Evolutionary conservation across 192 early-diverging fungal genomes (phyloP), one percentile per base, ranked within the genome.

Genomic region (Coemansia pectinata): DNA sequence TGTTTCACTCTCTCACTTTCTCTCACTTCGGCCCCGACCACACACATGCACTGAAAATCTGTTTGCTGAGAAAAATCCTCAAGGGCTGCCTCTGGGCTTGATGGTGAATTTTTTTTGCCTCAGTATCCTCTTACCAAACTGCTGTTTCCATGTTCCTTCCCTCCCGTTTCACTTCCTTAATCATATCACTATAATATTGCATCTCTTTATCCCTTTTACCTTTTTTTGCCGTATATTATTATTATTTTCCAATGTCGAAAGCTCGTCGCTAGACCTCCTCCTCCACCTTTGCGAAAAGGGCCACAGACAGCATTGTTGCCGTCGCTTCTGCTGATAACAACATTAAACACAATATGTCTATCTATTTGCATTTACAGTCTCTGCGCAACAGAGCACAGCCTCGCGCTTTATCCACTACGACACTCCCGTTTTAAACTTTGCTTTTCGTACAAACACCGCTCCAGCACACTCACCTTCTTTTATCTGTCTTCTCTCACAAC

Each of bases 91-190:
- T 17, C 17, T 45, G 17, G 44, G 17, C 44, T 50, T 21, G 47
- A 21, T 21, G 47, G n/a, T 50, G 47, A 50, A 29, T 60, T 60
- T 17, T 21, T 60, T 60, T 15, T 17, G 55, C 23, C 21, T 17
- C 19, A 15, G 15, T 11, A 25, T 19, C 25, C 5, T 9, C 25
- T 29, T 70, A 72, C 71, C 63, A 38, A 52, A 29, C 57, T 72
- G 65, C 58, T 66, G 71, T 58, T 66, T 59, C 53, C 48, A 65
- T 9, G 39, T 23, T 59, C 19, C 10, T 65, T 57, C 61, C 36
- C 19, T 25, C 55, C 21, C 47, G 33, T 31, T 60, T 25, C 6
- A n/a, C 40, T 36, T 55, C 15, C 58, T 60, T 33, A 34, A 27
- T 25, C 59, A n/a, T 61, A 44, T 25, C 23, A 36, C 52, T 25